phyloP scores from a whole-genome alignment of 164 flowering plant genomes.

The Stephania yunnanensis region DNA sequence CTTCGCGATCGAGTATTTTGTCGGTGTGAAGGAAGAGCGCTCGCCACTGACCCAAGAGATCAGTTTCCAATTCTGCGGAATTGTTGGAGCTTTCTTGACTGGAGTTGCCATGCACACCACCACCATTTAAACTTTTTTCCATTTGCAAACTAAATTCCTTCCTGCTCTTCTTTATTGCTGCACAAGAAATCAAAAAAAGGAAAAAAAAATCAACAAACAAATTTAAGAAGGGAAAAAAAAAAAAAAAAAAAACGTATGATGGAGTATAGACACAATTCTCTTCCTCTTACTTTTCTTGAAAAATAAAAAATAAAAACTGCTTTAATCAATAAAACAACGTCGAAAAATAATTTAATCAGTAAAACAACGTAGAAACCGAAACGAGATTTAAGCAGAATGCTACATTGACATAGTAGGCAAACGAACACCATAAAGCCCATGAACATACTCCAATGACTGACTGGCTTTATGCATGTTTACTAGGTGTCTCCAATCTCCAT shows the following conservation, averaged over 20 bases:
- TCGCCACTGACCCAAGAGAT: constrained; percentile 67
- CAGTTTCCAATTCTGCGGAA: constrained; percentile 43
- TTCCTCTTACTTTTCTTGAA: not conserved
- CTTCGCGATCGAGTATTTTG: constrained; percentile 46
- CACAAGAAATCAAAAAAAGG: not conserved
- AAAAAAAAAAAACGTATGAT: not conserved
- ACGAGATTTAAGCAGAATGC: too few relatives aligned
- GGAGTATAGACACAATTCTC: too few relatives aligned
- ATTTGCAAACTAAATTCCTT: constrained; percentile 57
- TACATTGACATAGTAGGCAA: too few relatives aligned
- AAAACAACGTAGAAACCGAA: not conserved
- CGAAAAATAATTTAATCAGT: not conserved
- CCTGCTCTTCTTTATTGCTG: constrained; percentile 70
- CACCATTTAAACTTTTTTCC: constrained; percentile 29
- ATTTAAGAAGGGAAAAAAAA: not conserved
- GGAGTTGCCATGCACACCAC: constrained; percentile 21
- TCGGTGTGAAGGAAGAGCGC: constrained; percentile 72
- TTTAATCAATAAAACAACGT: not conserved
- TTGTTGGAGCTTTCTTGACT: constrained; percentile 25
- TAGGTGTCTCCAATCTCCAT: too few relatives aligned
- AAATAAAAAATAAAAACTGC: not conserved
- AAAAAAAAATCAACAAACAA: too few relatives aligned
- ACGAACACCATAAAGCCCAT: too few relatives aligned
- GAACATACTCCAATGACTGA: too few relatives aligned
- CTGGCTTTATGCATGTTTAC: too few relatives aligned